Conservation (phyloP, 164 flowering plant genomes). For the Warburgia ugandensis region DNA sequence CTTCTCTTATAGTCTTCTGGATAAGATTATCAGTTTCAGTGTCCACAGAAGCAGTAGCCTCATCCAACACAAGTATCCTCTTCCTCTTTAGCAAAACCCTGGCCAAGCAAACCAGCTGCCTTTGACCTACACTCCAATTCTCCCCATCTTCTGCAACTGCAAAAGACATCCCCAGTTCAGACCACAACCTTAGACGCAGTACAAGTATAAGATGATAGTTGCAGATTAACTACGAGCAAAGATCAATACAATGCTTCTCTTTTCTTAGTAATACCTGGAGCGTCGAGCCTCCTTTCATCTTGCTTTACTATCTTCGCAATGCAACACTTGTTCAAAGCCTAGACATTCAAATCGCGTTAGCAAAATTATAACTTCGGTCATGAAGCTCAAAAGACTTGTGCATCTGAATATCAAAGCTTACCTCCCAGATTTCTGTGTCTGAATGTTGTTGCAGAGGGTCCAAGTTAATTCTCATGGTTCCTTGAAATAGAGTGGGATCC, state of each 20-base stretch:
- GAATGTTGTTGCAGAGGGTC: conserved; percentile 65
- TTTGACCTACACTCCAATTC: too few species aligned
- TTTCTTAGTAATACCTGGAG: conserved; percentile 41
- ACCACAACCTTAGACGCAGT: neutral
- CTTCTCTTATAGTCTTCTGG: conserved; percentile 63
- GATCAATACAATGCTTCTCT: too few species aligned
- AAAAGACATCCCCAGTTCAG: too few species aligned
- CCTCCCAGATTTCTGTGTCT: conserved; percentile 78
- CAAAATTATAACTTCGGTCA: neutral
- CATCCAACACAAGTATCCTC: conserved; percentile 69
- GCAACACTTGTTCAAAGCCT: conserved; percentile 60
- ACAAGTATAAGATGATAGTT: neutral
- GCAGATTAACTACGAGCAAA: neutral
- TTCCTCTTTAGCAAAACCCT: conserved; percentile 60
- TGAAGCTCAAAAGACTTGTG: neutral
- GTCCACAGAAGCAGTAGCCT: conserved; percentile 94
- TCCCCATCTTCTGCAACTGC: too few species aligned
- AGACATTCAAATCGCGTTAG: conserved; percentile 1
- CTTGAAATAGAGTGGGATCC: conserved; percentile 77
- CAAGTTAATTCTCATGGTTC: conserved; percentile 66
- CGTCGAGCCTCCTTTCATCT: conserved; percentile 59
- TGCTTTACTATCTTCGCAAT: conserved; percentile 45
- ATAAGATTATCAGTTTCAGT: too few species aligned
- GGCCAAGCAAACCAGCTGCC: too few species aligned
- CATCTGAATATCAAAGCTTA: conserved; percentile 13